phyloP scores from a whole-genome alignment of 1,139 yeast species.

The Debaryomycetaceae sp. region DNA sequence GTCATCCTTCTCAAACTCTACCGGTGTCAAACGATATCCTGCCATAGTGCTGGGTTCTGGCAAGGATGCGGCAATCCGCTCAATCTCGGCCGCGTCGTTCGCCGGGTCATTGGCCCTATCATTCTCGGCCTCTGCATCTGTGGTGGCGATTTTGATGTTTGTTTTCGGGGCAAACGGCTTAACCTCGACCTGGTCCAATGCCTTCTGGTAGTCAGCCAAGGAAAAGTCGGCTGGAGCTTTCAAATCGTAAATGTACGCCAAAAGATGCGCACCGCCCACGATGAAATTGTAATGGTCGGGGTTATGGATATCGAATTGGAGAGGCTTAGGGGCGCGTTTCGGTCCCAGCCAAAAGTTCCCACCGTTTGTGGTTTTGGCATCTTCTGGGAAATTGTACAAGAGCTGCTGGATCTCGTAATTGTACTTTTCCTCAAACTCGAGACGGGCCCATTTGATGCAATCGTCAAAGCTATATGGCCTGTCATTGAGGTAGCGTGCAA shows the following conservation, averaged over 20 bases:
- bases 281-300: slow-evolving; percentile 73
- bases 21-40: slow-evolving; percentile 76
- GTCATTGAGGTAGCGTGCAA: slow-evolving; percentile 58
- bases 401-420: slow-evolving; percentile 81
- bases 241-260: slow-evolving; percentile 85
- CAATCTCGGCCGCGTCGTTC: slow-evolving; percentile 47
- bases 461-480: slow-evolving; percentile 89
- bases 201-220: slow-evolving; percentile 37
- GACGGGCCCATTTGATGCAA: slow-evolving; percentile 91
- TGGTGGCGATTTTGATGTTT: slow-evolving; percentile 74
- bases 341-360: slow-evolving; percentile 98
- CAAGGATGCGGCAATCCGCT: slow-evolving; percentile 57
- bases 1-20: slow-evolving; percentile 95
- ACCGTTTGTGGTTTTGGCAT: slow-evolving; percentile 83
- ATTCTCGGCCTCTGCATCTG: slow-evolving; percentile 82
- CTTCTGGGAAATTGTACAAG: slow-evolving; percentile 86
- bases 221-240: slow-evolving; percentile 32
- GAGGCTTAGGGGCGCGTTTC: slow-evolving; percentile 87
- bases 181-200: slow-evolving; percentile 35
- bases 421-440: slow-evolving; percentile 76
- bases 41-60: slow-evolving; percentile 88
- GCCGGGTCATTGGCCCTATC: slow-evolving; percentile 34
- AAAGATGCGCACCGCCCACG: slow-evolving; percentile 81
- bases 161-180: slow-evolving; percentile 58
- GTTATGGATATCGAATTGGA: slow-evolving; percentile 64